phyloP scores from a whole-genome alignment of 2,329 filamentous ascomycete species.

The Blastomyces silverae region DNA sequence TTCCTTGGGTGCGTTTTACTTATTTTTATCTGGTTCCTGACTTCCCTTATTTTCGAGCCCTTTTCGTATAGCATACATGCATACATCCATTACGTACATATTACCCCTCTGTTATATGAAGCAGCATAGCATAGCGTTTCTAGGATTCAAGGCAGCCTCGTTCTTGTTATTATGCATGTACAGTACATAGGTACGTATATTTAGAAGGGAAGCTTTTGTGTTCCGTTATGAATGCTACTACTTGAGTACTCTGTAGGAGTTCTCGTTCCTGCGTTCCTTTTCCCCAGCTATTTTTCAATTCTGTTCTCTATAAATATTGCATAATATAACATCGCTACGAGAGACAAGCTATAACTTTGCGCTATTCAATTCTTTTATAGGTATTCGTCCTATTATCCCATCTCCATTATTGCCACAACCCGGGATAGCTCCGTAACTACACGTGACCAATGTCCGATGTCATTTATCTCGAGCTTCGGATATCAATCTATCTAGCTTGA shows the following conservation, averaged over 20 bases:
- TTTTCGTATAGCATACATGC: background rate
- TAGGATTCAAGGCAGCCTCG: background rate
- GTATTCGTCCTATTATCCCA: background rate
- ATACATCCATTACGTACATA: background rate
- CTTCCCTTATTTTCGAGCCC: background rate
- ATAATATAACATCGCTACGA: too few species aligned
- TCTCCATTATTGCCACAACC: background rate
- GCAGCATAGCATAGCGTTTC: background rate
- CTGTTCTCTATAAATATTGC: too few species aligned
- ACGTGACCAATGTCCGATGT: constrained; percentile 1
- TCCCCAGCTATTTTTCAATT: background rate
- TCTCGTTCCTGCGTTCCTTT: background rate
- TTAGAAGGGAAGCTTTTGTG: background rate
- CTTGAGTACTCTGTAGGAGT: background rate
- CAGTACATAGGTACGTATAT: background rate
- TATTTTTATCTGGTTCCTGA: background rate
- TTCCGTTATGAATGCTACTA: background rate
- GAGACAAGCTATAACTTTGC: too few species aligned
- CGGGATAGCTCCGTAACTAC: background rate
- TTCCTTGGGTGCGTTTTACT: background rate
- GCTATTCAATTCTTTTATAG: too few species aligned
- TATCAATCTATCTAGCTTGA: background rate
- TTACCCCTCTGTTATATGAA: background rate
- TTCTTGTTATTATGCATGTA: background rate
- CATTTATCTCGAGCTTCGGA: background rate